These are phyloP conservation scores for Diaporthe destruens DNA, from an alignment of 2,329 filamentous ascomycete species.

Conservation along the genomic window DNA sequence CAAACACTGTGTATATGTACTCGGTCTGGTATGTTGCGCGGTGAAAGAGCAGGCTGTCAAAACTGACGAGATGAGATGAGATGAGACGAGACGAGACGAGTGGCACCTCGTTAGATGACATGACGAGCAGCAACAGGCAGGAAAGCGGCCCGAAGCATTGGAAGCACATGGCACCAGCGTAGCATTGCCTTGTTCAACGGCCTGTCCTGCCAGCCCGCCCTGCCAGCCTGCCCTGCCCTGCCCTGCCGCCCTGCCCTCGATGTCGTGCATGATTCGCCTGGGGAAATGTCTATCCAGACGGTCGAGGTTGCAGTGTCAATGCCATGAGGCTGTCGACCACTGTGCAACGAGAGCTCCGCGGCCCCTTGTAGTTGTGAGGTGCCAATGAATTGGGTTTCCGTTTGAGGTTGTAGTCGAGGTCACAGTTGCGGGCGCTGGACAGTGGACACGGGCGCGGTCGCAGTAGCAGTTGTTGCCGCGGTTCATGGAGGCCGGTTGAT, in stretches of 20 bases:
- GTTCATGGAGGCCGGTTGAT: neutral
- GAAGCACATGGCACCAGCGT: slow-evolving; percentile 33
- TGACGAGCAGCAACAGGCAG: slow-evolving; percentile 22
- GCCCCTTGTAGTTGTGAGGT: neutral
- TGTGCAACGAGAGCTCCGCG: neutral
- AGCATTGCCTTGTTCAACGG: slow-evolving; percentile 18
- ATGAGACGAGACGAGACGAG: slow-evolving; percentile 28
- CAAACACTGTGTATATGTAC: neutral
- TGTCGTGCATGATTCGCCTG: slow-evolving; percentile 34
- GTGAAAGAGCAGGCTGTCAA: slow-evolving; percentile 20
- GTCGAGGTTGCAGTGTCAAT: slow-evolving; percentile 30
- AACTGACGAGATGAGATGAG: slow-evolving; percentile 21
- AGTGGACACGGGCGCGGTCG: neutral
- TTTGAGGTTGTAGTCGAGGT: slow-evolving; percentile 6
- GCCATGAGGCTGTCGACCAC: slow-evolving; percentile 3
- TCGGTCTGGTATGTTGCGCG: too few species aligned
- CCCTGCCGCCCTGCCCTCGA: slow-evolving; percentile 8
- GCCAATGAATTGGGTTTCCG: slow-evolving; percentile 9
- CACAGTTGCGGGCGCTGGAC: neutral
- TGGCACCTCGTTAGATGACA: slow-evolving; percentile 28
- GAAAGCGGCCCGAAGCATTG: slow-evolving; percentile 24
- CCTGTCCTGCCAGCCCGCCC: neutral
- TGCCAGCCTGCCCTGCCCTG: slow-evolving; percentile 1
- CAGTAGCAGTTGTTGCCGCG: neutral
- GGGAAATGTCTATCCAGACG: slow-evolving; percentile 6